Conservation (phyloP, 129 eudicot species). For the Chrysanthemum makinoi region DNA sequence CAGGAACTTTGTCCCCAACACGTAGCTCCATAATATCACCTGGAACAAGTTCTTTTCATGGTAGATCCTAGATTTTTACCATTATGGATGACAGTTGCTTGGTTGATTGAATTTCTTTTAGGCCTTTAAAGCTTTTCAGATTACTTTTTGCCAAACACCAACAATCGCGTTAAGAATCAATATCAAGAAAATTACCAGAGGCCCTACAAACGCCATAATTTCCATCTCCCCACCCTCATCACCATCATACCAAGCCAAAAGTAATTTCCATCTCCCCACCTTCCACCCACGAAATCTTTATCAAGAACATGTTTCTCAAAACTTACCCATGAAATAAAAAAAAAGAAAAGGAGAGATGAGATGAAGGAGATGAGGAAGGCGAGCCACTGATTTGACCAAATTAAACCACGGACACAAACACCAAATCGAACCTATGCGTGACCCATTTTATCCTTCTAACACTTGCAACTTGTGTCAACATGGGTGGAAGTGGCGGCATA, state of each 20-base stretch:
- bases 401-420: no score
- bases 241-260: constrained; percentile 78
- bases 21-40: constrained; percentile 87
- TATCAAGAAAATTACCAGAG: constrained; percentile 76
- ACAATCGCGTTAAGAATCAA: constrained; percentile 78
- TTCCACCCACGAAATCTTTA: no score
- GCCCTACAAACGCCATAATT: constrained; percentile 80
- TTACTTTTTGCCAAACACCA: constrained; percentile 95
- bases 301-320: no score
- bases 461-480: no score
- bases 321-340: no score
- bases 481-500: no score
- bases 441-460: no score
- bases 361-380: no score
- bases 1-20: constrained; percentile 88
- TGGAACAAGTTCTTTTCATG: constrained; percentile 88
- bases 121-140: constrained; percentile 88
- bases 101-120: constrained; percentile 83
- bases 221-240: constrained; percentile 75
- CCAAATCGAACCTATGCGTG: no score
- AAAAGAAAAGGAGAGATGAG: no score
- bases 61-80: constrained; percentile 54
- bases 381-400: no score
- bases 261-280: no score
- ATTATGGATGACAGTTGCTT: constrained; percentile 54